Base-by-base conservation (phyloP, 306 rosid species). In the Corylus avellana region DNA sequence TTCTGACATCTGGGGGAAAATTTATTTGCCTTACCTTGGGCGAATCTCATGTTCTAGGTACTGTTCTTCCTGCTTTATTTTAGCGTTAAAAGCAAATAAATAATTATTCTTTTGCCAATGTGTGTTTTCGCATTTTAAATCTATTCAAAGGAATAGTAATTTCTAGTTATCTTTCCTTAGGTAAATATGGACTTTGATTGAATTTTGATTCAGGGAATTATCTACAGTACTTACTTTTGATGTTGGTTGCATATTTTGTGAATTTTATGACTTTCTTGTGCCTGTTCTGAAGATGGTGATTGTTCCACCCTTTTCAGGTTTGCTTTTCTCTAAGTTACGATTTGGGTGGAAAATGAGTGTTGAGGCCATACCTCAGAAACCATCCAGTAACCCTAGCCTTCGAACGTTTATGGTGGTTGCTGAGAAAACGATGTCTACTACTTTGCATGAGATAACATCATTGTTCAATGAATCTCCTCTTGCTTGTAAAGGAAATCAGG, bases 271-370 rank as follows among this genome's bases (percentile, higher is more conserved):
- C 12, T 53, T n/a, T 73, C 46, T 20, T 53, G 5, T 53, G 77
- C 18, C 77, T 57, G 10, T 16, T 27, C 50, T 81, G 55, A 53
- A 56, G 9, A 39, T 73, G n/a, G 4, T 44, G 37, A 53, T 69
- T 48, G 16, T 76, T 58, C 8, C 12, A 17, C 37, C 49, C 75
- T 82, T 84, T 81, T 78, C 93, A 95, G 98, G 82, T 87, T 77
- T 92, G 75, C 92, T 95, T 76, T 87, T 92, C 87, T 82, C 96
- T 0, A 91, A 83, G 82, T 92, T 90, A 51, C 93, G 98, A 73
- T 87, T 89, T 77, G 98, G 98, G 54, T 95, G 98, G 98, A 95
- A 90, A 87, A 86, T 89, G 91, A 89, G 71, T 77, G 84, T 95
- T 69, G 81, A 89, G 84, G 91, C 89, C 84, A 87, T 95, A 81